phyloP scores from a whole-genome alignment of 805 yeast genomes.

The Kuraishia borneana region DNA sequence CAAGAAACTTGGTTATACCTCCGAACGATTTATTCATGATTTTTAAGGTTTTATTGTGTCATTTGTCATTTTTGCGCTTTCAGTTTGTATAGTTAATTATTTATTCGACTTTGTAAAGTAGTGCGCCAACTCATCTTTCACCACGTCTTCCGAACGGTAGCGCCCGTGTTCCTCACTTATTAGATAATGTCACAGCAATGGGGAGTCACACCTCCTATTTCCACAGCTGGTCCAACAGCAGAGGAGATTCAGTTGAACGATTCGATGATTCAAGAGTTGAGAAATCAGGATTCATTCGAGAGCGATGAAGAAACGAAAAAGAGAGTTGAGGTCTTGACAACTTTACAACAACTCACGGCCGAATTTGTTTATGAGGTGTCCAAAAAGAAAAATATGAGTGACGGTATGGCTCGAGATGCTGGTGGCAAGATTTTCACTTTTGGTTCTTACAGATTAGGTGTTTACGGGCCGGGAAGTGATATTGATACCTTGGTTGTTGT shows the following conservation, averaged over 20 bases:
- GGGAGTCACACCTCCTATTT: conserved; percentile 79
- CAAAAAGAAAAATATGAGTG: conserved; percentile 79
- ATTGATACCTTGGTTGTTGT: conserved; percentile 95
- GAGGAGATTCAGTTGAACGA: conserved; percentile 72
- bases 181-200: conserved; percentile 18
- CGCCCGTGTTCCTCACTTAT: too few relatives aligned
- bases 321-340: conserved; percentile 62
- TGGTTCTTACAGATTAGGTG: conserved; percentile 92
- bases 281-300: conserved; percentile 81
- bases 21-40: too few relatives aligned
- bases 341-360: conserved; percentile 62
- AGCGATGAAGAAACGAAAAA: conserved; percentile 73
- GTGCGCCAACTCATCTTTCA: too few relatives aligned
- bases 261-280: conserved; percentile 63
- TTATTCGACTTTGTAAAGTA: too few relatives aligned
- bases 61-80: too few relatives aligned
- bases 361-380: conserved; percentile 81
- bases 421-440: conserved; percentile 97
- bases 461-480: conserved; percentile 97
- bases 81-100: too few relatives aligned
- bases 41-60: too few relatives aligned
- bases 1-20: too few relatives aligned
- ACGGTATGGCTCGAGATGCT: conserved; percentile 94
- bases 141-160: too few relatives aligned
- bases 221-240: conserved; percentile 75